phyloP scores from a whole-genome alignment of 176 grass and related monocot species.

The Coix lacrymajobi region DNA sequence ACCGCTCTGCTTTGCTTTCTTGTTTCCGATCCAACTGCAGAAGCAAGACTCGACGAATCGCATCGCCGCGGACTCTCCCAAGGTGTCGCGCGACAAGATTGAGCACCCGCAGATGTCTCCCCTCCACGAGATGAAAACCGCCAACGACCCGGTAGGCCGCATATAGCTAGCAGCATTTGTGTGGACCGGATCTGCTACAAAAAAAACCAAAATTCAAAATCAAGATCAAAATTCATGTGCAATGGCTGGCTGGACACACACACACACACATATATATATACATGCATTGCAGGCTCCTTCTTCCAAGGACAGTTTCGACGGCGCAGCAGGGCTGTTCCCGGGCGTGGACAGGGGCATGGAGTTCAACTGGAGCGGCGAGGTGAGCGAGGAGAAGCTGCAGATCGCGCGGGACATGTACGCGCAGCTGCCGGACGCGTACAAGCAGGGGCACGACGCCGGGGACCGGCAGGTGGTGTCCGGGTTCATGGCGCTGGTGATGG shows the following conservation, averaged over 20 bases:
- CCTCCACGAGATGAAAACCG: slow-evolving; percentile 48
- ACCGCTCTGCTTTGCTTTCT: neutral
- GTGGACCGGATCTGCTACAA: too few species aligned
- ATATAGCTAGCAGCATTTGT: too few species aligned
- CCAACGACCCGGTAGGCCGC: slow-evolving; percentile 32
- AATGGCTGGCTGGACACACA: too few species aligned
- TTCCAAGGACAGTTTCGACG: too few species aligned
- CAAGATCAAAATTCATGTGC: too few species aligned
- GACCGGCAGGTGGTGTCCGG: slow-evolving; percentile 64
- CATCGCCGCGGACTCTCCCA: slow-evolving; percentile 26
- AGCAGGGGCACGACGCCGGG: slow-evolving; percentile 27
- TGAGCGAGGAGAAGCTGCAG: slow-evolving; percentile 38
- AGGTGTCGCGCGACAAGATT: slow-evolving; percentile 39
- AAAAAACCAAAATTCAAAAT: too few species aligned
- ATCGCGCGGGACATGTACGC: slow-evolving; percentile 43
- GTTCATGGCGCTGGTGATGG: slow-evolving; percentile 87
- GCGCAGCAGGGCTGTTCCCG: slow-evolving; percentile 13
- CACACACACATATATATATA: too few species aligned
- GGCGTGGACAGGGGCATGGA: slow-evolving; percentile 15
- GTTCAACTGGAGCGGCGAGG: slow-evolving; percentile 36
- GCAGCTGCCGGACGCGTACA: slow-evolving; percentile 48
- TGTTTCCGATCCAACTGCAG: slow-evolving; percentile 15
- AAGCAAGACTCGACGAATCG: slow-evolving; percentile 51
- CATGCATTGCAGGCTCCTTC: too few species aligned
- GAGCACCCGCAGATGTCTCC: slow-evolving; percentile 86